Percentiles rank a stretch among this genome's conserved stretches.
These are phyloP conservation scores for Aurantiochytrium sp. DNA, from an alignment of 108 stramenopile genomes.

Conservation along the genomic window DNA sequence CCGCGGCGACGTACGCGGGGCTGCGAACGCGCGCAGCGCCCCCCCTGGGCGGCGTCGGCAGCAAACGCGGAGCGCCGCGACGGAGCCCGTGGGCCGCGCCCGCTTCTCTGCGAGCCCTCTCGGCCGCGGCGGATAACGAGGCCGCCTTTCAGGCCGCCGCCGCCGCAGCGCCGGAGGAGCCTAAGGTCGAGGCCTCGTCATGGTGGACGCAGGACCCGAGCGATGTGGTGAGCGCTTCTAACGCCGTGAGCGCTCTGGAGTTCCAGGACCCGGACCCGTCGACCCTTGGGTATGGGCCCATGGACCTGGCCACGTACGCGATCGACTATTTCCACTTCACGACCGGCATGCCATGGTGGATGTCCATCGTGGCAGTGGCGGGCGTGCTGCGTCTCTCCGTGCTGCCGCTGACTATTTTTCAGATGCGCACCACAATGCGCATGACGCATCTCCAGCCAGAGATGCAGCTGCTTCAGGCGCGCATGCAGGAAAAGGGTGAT, in stretches of 20 bases:
- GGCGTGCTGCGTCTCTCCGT: neutral
- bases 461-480: neutral
- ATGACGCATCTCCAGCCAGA: neutral
- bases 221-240: neutral
- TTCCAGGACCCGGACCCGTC: neutral
- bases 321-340: slow-evolving; percentile 10
- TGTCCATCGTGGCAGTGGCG: neutral
- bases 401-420: neutral
- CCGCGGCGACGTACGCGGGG: too few relatives aligned
- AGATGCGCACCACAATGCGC: neutral
- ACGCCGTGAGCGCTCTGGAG: neutral
- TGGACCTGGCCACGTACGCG: neutral
- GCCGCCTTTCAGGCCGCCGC: too few relatives aligned
- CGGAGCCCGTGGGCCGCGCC: too few relatives aligned
- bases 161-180: too few relatives aligned
- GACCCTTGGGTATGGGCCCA: neutral
- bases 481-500: neutral
- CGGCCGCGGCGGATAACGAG: too few relatives aligned
- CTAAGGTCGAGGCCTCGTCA: neutral
- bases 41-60: too few relatives aligned
- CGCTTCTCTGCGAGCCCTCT: too few relatives aligned
- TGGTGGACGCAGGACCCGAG: neutral
- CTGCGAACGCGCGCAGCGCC: too few relatives aligned
- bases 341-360: neutral
- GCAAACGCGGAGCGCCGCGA: too few relatives aligned